A percentile compares a stretch with the other conserved stretches of the same genome.
Evolutionary conservation across 2,329 filamentous ascomycete genomes (phyloP).

Genomic region (Colletotrichum aenigma): DNA sequence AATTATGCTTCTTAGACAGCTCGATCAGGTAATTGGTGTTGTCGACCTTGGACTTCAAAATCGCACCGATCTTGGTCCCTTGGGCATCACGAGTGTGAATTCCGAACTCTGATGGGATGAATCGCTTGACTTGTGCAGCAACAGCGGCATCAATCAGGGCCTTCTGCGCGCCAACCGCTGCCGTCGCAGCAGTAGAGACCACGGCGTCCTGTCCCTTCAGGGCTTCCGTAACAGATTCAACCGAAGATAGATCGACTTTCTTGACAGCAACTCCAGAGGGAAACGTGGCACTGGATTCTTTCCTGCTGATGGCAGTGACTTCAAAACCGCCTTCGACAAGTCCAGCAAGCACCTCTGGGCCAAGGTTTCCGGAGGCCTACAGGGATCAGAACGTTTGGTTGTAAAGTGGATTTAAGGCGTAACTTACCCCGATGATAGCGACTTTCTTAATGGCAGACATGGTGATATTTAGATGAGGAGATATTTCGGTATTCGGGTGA

Average conservation of each 20-base stretch:
- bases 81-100: slow-evolving; percentile 31
- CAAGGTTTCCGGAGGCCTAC: slow-evolving; percentile 37
- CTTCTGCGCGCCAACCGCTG: slow-evolving; percentile 47
- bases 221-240: slow-evolving; percentile 46
- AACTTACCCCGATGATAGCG: slow-evolving; percentile 38
- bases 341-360: slow-evolving; percentile 29
- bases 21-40: slow-evolving; percentile 21
- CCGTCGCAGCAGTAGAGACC: slow-evolving; percentile 51
- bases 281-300: slow-evolving; percentile 39
- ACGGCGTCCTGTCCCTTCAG: slow-evolving; percentile 61
- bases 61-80: slow-evolving; percentile 26
- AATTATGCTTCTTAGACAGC: slow-evolving; percentile 17
- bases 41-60: slow-evolving; percentile 31
- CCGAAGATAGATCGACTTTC: slow-evolving; percentile 48
- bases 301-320: slow-evolving; percentile 55
- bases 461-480: not conserved
- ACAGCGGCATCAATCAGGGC: slow-evolving; percentile 59
- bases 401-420: not conserved
- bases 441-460: slow-evolving; percentile 36
- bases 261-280: slow-evolving; percentile 44
- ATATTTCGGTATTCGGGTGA: not conserved
- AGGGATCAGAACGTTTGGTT: not conserved
- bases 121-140: slow-evolving; percentile 59
- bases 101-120: slow-evolving; percentile 61
- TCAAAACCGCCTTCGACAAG: slow-evolving; percentile 45